Percentiles rank a stretch among this genome's conserved stretches.
These are phyloP conservation scores for Euphorbia peplus DNA, from an alignment of 345 rosid genomes.

Conservation along the genomic window DNA sequence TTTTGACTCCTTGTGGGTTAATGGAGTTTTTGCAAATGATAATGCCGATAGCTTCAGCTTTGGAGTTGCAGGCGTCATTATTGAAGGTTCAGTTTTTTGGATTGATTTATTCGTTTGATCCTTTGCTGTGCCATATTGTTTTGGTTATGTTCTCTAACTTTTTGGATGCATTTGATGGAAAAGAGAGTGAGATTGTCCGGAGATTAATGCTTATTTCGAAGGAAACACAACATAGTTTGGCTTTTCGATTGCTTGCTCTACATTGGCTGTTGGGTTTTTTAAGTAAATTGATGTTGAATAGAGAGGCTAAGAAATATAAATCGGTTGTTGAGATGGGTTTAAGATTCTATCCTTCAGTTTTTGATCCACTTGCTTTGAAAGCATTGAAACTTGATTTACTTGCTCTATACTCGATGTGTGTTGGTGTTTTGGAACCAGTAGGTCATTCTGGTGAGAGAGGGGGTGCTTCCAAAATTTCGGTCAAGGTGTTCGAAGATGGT, in stretches of 20 bases:
- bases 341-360: conserved; percentile 71
- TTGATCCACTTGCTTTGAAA: conserved; percentile 89
- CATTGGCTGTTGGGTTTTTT: conserved; percentile 83
- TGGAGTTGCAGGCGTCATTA: conserved; percentile 91
- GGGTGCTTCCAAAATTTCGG: conserved; percentile 35
- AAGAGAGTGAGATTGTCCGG: conserved; percentile 64
- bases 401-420: conserved; percentile 54
- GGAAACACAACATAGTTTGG: conserved; percentile 63
- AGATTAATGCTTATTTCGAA: conserved; percentile 62
- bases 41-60: conserved; percentile 62
- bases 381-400: conserved; percentile 81
- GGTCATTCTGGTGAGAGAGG: conserved; percentile 24
- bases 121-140: conserved; percentile 68
- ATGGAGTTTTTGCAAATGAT: conserved; percentile 79
- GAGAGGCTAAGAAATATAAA: conserved; percentile 51
- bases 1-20: conserved; percentile 79
- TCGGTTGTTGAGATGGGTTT: conserved; percentile 52
- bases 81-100: conserved; percentile 87
- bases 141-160: conserved; percentile 58
- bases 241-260: conserved; percentile 73
- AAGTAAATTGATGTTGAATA: conserved; percentile 40
- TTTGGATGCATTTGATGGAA: conserved; percentile 70
- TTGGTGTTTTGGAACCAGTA: conserved; percentile 36
- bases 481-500: conserved; percentile 58
- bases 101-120: conserved; percentile 83